Conservation (phyloP, 352 stramenopile species). For the Globisporangium megalacanthum region DNA sequence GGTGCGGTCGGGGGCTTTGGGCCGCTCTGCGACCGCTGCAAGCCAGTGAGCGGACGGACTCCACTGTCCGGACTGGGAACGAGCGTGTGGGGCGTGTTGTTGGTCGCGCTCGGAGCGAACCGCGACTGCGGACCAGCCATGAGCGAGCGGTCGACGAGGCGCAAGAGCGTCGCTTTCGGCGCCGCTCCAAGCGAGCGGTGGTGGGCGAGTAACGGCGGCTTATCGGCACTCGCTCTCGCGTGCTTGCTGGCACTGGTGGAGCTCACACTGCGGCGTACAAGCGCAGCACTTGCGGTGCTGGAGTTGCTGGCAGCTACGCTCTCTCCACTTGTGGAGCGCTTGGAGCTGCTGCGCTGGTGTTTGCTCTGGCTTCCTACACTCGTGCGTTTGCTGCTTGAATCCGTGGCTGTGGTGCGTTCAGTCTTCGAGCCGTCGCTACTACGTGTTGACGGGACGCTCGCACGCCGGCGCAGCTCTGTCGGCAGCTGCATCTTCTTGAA, state of each 20-base stretch:
- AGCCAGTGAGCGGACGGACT: neutral
- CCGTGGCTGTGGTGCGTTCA: neutral
- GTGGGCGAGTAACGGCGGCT: conserved; percentile 9
- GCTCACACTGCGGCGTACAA: conserved; percentile 4
- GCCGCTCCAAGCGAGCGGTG: conserved; percentile 11
- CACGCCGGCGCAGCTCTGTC: conserved; percentile 6
- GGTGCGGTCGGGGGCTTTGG: neutral
- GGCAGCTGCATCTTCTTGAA: conserved; percentile 46
- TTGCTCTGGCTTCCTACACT: conserved; percentile 16
- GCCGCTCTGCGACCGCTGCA: neutral
- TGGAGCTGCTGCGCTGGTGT: conserved; percentile 6
- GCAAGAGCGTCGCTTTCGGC: conserved; percentile 21
- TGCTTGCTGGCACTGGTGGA: neutral
- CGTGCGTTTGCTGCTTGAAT: conserved; percentile 8
- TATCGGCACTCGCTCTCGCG: conserved; percentile 1
- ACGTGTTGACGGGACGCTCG: conserved; percentile 14
- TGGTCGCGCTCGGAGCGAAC: conserved; percentile 13
- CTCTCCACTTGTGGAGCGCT: neutral
- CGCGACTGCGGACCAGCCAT: conserved; percentile 14
- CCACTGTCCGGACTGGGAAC: neutral
- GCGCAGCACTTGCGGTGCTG: neutral
- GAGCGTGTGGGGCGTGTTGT: conserved; percentile 9
- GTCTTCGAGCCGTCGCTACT: conserved; percentile 3
- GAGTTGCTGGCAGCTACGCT: neutral
- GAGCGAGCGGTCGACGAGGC: conserved; percentile 23